These are phyloP conservation scores for Patellifolia procumbens DNA, from an alignment of 179 eudicot genomes.

Conservation along the genomic window DNA sequence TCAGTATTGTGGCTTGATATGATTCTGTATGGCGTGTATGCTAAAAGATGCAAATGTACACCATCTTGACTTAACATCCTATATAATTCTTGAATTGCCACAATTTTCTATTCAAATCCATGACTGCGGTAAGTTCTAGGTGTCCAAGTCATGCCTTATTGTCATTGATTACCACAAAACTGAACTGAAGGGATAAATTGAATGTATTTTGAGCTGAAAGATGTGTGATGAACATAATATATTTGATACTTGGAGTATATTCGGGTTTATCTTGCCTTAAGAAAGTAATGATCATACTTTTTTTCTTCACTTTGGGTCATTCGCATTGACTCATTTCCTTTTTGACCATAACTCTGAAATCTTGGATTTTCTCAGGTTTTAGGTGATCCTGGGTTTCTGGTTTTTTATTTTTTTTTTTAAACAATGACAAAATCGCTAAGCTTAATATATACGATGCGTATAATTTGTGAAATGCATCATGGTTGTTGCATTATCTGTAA, in stretches of 20 bases:
- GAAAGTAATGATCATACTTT: too few species aligned
- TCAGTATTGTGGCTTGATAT: not conserved
- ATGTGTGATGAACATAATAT: not conserved
- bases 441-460: not conserved
- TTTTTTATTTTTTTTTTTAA: too few species aligned
- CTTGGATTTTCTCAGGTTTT: not conserved
- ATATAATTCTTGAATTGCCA: not conserved
- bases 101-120: not conserved
- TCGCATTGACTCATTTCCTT: slow-evolving; percentile 10
- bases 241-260: not conserved
- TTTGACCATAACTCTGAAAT: not conserved
- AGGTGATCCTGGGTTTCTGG: not conserved
- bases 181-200: not conserved
- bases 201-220: not conserved
- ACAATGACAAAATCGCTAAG: not conserved
- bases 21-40: not conserved
- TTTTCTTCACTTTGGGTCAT: not conserved
- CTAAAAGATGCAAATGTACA: not conserved
- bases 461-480: not conserved
- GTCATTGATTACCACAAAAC: not conserved
- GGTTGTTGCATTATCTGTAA: slow-evolving; percentile 3
- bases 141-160: not conserved
- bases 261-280: not conserved
- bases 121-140: not conserved
- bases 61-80: not conserved